Base-by-base conservation (phyloP, 192 early-diverging fungal species). In the Obelidium mucronatum region DNA sequence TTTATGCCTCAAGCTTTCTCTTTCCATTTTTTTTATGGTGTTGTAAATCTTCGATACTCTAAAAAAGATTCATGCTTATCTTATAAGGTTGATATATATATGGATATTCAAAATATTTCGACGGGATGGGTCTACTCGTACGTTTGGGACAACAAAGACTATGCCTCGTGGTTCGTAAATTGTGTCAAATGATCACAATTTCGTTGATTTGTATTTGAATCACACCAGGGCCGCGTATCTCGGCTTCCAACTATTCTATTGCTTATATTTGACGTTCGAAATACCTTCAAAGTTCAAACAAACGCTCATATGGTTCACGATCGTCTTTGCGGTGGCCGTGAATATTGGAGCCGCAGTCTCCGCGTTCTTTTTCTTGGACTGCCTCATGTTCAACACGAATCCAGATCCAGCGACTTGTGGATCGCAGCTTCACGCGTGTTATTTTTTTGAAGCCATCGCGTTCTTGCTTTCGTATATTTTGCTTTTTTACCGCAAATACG, bases 401-500 rank as follows among this genome's bases (percentile, higher is more conserved):
- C 56, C 56, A 11, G 56, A 59, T 24, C 56, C 56, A 24, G 28
- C 1, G 2, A 36, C 22, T 26, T 40, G 34, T 65, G 15, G 22
- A 2, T 24, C 63, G 37, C 37, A 40, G n/a, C 15, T 65, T 19
- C 63, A 65, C 63, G 37, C 63, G 35, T 34, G 35, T 36, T 65
- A 65, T 36, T n/a, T 22, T 8, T 65, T 65, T 65, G 63, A 65
- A 65, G 31, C 35, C 1, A 22, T 65, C 15, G 13, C 15, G 6
- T 65, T 65, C 63, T 34, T 65, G 63, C 39, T 65, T 40, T 22
- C 63, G 37, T 65, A 65, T 35, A 15, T 36, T 37, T 35, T 65
- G 19, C 37, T 65, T 1, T 65, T 30, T 33, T 60, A 60, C 26
- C 58, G 58, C 15, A 60, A 60, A 28, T n/a, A 31, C 15, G 30